Conservation (phyloP, 2,329 filamentous ascomycete species). For the Pyrenochaeta sp. region DNA sequence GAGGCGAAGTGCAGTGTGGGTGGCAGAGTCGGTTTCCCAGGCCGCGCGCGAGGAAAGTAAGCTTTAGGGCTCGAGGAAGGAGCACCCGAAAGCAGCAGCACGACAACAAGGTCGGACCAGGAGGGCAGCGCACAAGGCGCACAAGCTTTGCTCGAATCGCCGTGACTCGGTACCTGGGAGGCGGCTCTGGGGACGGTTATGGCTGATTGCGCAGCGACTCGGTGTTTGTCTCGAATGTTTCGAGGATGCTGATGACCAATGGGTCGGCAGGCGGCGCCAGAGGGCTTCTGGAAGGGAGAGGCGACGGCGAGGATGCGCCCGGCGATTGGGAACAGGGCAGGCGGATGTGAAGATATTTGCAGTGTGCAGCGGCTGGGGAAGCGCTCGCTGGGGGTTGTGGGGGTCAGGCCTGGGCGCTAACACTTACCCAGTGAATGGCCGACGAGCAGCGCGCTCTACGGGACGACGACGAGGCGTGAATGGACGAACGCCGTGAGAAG, state of each 20-base stretch:
- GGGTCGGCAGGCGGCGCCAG: constrained; percentile 33
- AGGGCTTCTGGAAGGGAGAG: constrained; percentile 30
- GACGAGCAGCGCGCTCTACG: constrained; percentile 24
- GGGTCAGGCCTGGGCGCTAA: constrained; percentile 45
- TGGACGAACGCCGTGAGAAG: constrained; percentile 13
- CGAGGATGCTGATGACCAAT: constrained; percentile 35
- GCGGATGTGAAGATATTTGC: constrained; percentile 36
- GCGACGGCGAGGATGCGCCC: constrained; percentile 17
- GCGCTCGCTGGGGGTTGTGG: constrained; percentile 43
- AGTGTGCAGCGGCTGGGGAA: constrained; percentile 43
- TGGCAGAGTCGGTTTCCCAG: constrained; percentile 11
- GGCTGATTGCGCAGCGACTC: constrained; percentile 26
- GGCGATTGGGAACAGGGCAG: constrained; percentile 33
- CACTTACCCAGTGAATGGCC: constrained; percentile 47
- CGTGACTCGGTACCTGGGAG: constrained; percentile 29
- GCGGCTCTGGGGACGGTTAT: constrained; percentile 28
- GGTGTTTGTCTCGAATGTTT: constrained; percentile 34
- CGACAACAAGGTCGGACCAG: constrained; percentile 4
- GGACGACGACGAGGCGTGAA: constrained; percentile 17
- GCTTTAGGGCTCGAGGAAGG: constrained; percentile 9
- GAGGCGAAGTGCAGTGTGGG: constrained; percentile 16
- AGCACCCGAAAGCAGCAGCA: constrained; percentile 19
- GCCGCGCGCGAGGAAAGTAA: constrained; percentile 18
- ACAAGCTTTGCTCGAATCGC: constrained; percentile 34
- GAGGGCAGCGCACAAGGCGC: constrained; percentile 37